A percentile compares a stretch with the other conserved stretches of the same genome.
Evolutionary conservation across 2,329 filamentous ascomycete genomes (phyloP).

Genomic region (Epichloe glyceriae): DNA sequence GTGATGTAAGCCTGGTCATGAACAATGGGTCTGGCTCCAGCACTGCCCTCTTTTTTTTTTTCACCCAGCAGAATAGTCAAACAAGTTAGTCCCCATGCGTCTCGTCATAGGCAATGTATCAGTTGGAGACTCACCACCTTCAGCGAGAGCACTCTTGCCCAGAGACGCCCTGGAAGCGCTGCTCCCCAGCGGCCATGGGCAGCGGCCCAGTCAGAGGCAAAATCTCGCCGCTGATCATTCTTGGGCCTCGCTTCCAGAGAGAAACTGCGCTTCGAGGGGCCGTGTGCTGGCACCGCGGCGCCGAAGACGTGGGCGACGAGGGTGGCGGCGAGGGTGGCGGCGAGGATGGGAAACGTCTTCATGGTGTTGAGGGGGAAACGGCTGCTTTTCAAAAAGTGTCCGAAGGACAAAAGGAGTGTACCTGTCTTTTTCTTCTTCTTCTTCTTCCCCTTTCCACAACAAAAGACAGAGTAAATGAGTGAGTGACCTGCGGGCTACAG

Average conservation of each 20-base stretch:
- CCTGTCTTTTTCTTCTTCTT: neutral
- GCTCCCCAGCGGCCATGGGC: constrained; percentile 22
- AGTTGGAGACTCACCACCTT: constrained; percentile 13
- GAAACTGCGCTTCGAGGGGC: constrained; percentile 9
- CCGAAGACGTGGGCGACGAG: neutral
- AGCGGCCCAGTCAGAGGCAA: constrained; percentile 20
- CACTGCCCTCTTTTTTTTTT: constrained; percentile 6
- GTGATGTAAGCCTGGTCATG: constrained; percentile 31
- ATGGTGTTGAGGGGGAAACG: neutral
- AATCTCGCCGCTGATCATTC: constrained; percentile 15
- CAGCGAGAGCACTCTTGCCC: constrained; percentile 15
- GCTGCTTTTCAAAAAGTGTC: neutral
- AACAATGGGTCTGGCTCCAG: constrained; percentile 23
- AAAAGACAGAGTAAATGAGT: neutral
- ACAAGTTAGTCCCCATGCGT: neutral
- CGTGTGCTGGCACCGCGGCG: neutral
- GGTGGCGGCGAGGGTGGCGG: neutral
- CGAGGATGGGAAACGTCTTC: neutral
- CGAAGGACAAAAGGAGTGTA: neutral
- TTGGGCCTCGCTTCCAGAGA: constrained; percentile 16
- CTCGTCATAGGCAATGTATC: no score
- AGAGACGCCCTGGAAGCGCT: constrained; percentile 9
- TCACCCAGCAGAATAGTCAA: neutral
- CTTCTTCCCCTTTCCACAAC: neutral
- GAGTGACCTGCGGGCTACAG: neutral